Evolutionary conservation across 2,329 filamentous ascomycete species (phyloP), one percentile per base, ranked within the genome.

Genomic region (Fusarium nelsonii): DNA sequence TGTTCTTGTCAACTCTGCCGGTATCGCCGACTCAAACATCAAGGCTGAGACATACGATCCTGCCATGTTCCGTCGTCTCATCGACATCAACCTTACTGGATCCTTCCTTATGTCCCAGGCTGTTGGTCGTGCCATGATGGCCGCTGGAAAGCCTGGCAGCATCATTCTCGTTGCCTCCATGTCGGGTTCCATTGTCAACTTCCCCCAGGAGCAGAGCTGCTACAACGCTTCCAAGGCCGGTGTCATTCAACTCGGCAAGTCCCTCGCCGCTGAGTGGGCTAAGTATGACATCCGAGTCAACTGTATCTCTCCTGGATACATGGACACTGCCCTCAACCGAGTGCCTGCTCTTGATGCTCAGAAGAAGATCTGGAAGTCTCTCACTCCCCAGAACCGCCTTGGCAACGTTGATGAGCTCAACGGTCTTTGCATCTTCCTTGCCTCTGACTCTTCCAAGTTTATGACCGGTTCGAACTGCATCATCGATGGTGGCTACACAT

Each of bases 221-320:
- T 95, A 95, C 87, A 94, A 94, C 76, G 91, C 91, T 32, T 92
- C 90, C 80, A 94, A 94, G 86, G 91, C 92, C 16, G 92, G 89
- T 73, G 91, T 94, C 37, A 87, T 93, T 70, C 90, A 92, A 81
- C 86, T 94, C 54, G 91, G 88, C 80, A 93, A 92, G 84, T 93
- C 91, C 5, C 87, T 96, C 26, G 92, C 91, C 43, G 91, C 92
- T 57, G 92, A 96, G 82, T 95, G 92, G 92, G 91, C 92, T 75
- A 91, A 92, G 81, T 86, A 93, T 80, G 85, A 86, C 73, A 93
- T 95, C 76, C 90, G 92, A 37, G 92, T 94, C 75, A 96, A 96
- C 86, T 91, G 88, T 80, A 93, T 95, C 81, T 92, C 90, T 8
- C 92, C 92, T 20, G 92, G 92, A 32, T 95, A 95, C 84, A 94